Conservation (phyloP, 768 basidiomycete genomes). For the Suillus variegatus region DNA sequence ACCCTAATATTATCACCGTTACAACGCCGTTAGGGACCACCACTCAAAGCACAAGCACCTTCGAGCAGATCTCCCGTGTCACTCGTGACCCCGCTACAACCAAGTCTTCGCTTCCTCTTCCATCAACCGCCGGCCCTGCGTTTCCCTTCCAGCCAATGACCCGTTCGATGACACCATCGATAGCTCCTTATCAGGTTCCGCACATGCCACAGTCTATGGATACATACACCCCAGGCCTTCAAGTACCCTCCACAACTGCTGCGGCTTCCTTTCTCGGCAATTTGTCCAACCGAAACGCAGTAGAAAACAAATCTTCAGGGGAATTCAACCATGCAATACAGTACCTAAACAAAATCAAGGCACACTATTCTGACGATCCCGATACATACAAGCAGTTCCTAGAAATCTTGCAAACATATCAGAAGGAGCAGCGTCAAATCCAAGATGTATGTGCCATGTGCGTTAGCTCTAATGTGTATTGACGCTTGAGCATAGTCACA, state of each 20-base stretch:
- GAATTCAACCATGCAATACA: slow-evolving; percentile 96
- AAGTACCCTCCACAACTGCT: slow-evolving; percentile 51
- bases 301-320: slow-evolving; percentile 54
- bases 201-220: slow-evolving; percentile 34
- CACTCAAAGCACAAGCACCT: slow-evolving; percentile 58
- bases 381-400: slow-evolving; percentile 91
- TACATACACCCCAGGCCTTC: slow-evolving; percentile 48
- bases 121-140: slow-evolving; percentile 38
- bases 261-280: slow-evolving; percentile 69
- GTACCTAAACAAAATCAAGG: slow-evolving; percentile 98
- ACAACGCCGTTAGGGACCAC: slow-evolving; percentile 77
- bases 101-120: slow-evolving; percentile 18
- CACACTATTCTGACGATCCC: slow-evolving; percentile 83
- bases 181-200: slow-evolving; percentile 50
- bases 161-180: slow-evolving; percentile 45
- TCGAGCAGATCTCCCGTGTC: slow-evolving; percentile 33
- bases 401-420: slow-evolving; percentile 86
- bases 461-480: slow-evolving; percentile 12
- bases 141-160: slow-evolving; percentile 12
- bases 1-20: slow-evolving; percentile 76
- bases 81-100: slow-evolving; percentile 23
- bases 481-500: slow-evolving; percentile 48
- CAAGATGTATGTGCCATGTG: slow-evolving; percentile 59
- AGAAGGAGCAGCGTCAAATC: slow-evolving; percentile 75
- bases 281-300: slow-evolving; percentile 49